Conservation (phyloP, 192 early-diverging fungal genomes). For the Mortierella claussenii region DNA sequence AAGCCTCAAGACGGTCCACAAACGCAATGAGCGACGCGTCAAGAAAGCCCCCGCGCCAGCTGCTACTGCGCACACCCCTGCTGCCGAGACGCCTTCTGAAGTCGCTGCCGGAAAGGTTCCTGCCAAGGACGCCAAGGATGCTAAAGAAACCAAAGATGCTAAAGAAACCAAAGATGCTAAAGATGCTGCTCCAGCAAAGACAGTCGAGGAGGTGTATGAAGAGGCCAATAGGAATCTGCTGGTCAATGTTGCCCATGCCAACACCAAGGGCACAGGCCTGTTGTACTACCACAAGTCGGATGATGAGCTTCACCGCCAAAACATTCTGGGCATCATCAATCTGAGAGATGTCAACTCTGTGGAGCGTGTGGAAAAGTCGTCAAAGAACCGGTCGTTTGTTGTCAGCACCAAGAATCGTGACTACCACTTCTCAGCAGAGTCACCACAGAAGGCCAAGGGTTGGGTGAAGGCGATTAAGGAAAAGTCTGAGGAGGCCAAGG, state of each 20-base stretch:
- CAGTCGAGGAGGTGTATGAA: conserved; percentile 39
- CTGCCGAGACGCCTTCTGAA: conserved; percentile 12
- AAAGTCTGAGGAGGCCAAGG: conserved; percentile 45
- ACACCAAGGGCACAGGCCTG: conserved; percentile 49
- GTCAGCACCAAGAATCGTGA: conserved; percentile 53
- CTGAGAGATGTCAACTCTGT: conserved; percentile 52
- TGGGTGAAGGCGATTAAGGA: conserved; percentile 54
- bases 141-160: conserved; percentile 5
- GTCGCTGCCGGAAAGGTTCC: conserved; percentile 29
- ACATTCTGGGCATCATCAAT: conserved; percentile 51
- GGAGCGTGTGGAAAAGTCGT: conserved; percentile 41
- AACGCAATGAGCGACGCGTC: conserved; percentile 47
- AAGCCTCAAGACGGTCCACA: conserved; percentile 38
- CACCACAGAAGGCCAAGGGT: conserved; percentile 41
- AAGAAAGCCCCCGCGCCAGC: conserved; percentile 33
- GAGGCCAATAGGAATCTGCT: conserved; percentile 40
- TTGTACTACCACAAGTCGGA: conserved; percentile 55
- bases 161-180: conserved; percentile 1
- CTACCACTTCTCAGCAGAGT: conserved; percentile 49
- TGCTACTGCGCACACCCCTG: conserved; percentile 13
- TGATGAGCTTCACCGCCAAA: conserved; percentile 30
- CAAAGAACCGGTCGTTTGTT: conserved; percentile 46
- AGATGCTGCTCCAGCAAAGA: conserved; percentile 12
- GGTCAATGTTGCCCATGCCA: conserved; percentile 51
- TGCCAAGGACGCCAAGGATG: conserved; percentile 11